A percentile compares a stretch with the other conserved stretches of the same genome.
phyloP scores from a whole-genome alignment of 2,329 filamentous ascomycete genomes.

The Myriosclerotinia curreyana region DNA sequence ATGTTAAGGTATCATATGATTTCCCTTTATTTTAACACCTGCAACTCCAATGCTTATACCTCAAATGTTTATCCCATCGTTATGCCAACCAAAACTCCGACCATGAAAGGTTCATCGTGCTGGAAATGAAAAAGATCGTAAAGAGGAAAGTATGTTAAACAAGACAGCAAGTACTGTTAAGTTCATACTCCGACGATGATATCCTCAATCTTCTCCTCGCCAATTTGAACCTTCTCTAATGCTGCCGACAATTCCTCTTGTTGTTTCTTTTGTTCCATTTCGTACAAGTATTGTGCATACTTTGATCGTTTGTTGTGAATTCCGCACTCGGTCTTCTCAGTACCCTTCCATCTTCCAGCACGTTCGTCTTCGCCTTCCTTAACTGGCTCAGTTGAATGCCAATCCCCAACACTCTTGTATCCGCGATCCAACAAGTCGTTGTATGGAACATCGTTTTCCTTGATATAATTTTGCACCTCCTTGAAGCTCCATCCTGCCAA shows the following conservation, averaged over 20 bases:
- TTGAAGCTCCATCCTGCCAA: slow-evolving; percentile 90
- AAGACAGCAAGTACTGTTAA: slow-evolving; percentile 11
- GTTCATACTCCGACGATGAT: slow-evolving; percentile 18
- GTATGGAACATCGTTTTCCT: slow-evolving; percentile 84
- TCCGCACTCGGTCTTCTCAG: slow-evolving; percentile 93
- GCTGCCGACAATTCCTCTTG: slow-evolving; percentile 34
- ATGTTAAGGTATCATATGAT: slow-evolving; percentile 15
- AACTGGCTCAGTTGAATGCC: slow-evolving; percentile 93
- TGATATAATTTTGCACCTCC: slow-evolving; percentile 85
- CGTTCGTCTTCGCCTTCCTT: slow-evolving; percentile 92
- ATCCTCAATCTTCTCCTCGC: slow-evolving; percentile 25
- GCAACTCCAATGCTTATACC: slow-evolving; percentile 19
- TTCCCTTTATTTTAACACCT: slow-evolving; percentile 15
- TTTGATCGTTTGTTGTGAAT: slow-evolving; percentile 98
- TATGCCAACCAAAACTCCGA: slow-evolving; percentile 10
- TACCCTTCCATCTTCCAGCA: slow-evolving; percentile 94
- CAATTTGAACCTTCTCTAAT: slow-evolving; percentile 31
- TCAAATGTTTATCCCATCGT: slow-evolving; percentile 12
- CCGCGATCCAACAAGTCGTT: slow-evolving; percentile 86
- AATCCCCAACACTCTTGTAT: slow-evolving; percentile 98
- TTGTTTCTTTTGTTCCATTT: slow-evolving; percentile 38
- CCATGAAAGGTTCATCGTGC: not conserved
- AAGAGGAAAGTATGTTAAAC: not conserved
- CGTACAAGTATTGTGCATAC: slow-evolving; percentile 69
- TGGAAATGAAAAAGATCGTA: not conserved